Evolutionary conservation across 345 rosid species (phyloP).

Genomic region (Eucalyptus virginea): DNA sequence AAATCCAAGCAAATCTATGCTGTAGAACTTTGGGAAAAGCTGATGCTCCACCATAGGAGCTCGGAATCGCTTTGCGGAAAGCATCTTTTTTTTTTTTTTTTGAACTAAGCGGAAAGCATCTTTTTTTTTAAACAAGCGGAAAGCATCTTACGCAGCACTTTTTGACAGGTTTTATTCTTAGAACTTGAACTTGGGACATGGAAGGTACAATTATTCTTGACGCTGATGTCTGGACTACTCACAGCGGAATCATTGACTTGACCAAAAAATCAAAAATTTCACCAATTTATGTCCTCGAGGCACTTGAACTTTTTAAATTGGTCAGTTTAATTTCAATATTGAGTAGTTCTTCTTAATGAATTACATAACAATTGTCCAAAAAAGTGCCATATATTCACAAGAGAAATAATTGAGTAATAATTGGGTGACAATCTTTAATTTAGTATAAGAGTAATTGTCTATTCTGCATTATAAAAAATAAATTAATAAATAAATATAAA

Average conservation of each 20-base stretch:
- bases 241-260: neutral
- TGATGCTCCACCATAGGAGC: neutral
- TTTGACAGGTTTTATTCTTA: neutral
- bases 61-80: neutral
- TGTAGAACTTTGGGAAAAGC: neutral
- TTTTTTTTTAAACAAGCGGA: neutral
- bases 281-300: neutral
- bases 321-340: neutral
- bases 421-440: too few species aligned
- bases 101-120: neutral
- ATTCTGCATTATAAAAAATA: too few species aligned
- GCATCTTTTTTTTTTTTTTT: neutral
- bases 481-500: too few species aligned
- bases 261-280: neutral
- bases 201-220: neutral
- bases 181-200: neutral
- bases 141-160: neutral
- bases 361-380: neutral
- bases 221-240: neutral
- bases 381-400: neutral
- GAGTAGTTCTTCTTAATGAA: neutral
- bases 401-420: too few species aligned
- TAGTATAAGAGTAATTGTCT: too few species aligned
- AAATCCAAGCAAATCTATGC: neutral
- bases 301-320: neutral